Evolutionary conservation across 371 early-diverging fungal species (phyloP).

Genomic region (Mucor mucedo): DNA sequence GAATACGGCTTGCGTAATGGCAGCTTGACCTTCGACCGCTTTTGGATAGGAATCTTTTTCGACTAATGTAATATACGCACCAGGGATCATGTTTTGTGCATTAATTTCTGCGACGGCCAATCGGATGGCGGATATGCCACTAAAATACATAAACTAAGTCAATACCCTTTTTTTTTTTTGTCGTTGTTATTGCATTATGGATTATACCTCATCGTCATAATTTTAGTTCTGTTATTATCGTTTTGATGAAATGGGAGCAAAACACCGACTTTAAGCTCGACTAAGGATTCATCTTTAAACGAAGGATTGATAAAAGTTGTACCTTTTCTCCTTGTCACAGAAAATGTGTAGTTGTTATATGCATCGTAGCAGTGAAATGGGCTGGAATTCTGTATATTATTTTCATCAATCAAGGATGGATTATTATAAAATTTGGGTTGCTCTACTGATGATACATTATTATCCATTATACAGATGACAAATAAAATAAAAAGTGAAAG

Average conservation of each 20-base stretch:
- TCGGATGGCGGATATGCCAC: slow-evolving; percentile 64
- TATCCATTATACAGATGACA: neutral
- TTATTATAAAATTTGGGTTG: neutral
- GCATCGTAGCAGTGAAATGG: slow-evolving; percentile 19
- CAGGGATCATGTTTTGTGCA: slow-evolving; percentile 55
- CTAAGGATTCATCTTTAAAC: slow-evolving; percentile 16
- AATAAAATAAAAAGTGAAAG: neutral
- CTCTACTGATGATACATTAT: neutral
- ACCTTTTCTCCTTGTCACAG: slow-evolving; percentile 32
- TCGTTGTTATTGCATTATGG: neutral
- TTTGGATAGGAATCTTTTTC: slow-evolving; percentile 65
- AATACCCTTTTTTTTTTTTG: neutral
- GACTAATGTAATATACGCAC: slow-evolving; percentile 61
- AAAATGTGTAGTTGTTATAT: slow-evolving; percentile 36
- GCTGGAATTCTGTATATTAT: slow-evolving; percentile 6
- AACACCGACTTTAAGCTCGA: slow-evolving; percentile 61
- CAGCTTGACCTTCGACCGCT: slow-evolving; percentile 47
- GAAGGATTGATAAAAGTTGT: slow-evolving; percentile 43
- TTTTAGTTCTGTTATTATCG: slow-evolving; percentile 41
- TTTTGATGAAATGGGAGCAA: slow-evolving; percentile 58
- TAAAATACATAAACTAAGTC: slow-evolving; percentile 12
- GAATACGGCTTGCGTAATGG: slow-evolving; percentile 59
- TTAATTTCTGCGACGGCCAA: slow-evolving; percentile 65
- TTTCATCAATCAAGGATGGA: neutral
- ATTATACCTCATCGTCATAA: slow-evolving; percentile 47